Evolutionary conservation across 345 rosid species (phyloP).

Genomic region (Aurinia saxatilis): DNA sequence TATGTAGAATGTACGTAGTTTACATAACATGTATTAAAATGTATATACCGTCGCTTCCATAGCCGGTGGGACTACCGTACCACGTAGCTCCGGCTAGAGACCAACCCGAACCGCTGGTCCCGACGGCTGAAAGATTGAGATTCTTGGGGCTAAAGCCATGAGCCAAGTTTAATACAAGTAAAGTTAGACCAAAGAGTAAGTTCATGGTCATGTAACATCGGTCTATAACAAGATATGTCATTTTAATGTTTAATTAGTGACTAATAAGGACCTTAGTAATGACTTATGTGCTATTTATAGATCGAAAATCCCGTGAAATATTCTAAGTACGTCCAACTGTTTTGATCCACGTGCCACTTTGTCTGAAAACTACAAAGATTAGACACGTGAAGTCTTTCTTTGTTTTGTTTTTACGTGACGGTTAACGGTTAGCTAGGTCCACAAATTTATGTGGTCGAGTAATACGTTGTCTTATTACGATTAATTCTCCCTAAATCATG

Average conservation of each 20-base stretch:
- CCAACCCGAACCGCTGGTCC: conserved; percentile 25
- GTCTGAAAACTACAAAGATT: background rate
- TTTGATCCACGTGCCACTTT: background rate
- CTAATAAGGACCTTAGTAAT: background rate
- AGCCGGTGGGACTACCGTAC: conserved; percentile 47
- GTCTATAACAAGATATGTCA: background rate
- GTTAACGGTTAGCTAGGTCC: conserved; percentile 27
- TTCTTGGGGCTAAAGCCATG: conserved; percentile 35
- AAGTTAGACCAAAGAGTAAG: conserved; percentile 14
- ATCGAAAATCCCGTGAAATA: conserved; percentile 9
- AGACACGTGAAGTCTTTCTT: background rate
- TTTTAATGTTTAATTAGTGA: background rate
- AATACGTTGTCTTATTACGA: conserved; percentile 1
- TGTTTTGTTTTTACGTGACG: conserved; percentile 6
- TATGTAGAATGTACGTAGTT: background rate
- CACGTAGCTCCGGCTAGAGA: conserved; percentile 47
- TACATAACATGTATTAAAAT: background rate
- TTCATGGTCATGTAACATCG: background rate
- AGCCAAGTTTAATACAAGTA: conserved; percentile 14
- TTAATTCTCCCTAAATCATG: conserved; percentile 12
- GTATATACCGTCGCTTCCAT: conserved; percentile 43
- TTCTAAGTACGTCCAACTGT: background rate
- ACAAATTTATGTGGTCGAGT: background rate
- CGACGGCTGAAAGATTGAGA: conserved; percentile 20
- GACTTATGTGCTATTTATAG: conserved; percentile 8